Evolutionary conservation across 352 stramenopile genomes (phyloP).

Genomic region (Globisporangium rhizosaccharum): DNA sequence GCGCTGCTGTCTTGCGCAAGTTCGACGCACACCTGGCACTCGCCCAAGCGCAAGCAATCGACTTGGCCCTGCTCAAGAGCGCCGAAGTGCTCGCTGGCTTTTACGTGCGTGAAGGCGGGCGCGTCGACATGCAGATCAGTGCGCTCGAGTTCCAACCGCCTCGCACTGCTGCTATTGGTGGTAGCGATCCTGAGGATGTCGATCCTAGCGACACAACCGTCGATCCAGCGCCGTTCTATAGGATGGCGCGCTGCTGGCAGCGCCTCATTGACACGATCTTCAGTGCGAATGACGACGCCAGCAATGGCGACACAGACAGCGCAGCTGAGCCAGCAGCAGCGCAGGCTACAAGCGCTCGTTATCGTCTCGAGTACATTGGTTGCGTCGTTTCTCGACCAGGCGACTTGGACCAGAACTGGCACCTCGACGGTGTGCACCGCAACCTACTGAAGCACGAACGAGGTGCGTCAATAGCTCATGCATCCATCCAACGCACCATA

Average conservation of each 20-base stretch:
- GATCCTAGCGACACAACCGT: constrained; percentile 7
- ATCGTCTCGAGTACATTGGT: constrained; percentile 64
- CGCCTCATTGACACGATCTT: constrained; percentile 18
- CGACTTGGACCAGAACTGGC: constrained; percentile 71
- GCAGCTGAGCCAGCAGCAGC: background rate
- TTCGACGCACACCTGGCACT: constrained; percentile 34
- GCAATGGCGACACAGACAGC: constrained; percentile 8
- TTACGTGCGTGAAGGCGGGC: constrained; percentile 63
- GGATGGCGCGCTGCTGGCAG: constrained; percentile 31
- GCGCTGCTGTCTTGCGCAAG: constrained; percentile 24
- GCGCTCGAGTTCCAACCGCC: constrained; percentile 9
- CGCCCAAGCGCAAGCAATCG: constrained; percentile 21
- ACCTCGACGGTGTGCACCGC: constrained; percentile 70
- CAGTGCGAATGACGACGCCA: background rate
- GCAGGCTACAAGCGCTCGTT: background rate
- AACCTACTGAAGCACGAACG: constrained; percentile 41
- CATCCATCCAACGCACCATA: background rate
- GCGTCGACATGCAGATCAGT: constrained; percentile 65
- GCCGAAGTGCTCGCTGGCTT: constrained; percentile 56
- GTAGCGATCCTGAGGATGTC: background rate
- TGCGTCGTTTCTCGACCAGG: constrained; percentile 61
- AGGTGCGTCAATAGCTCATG: constrained; percentile 19
- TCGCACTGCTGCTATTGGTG: constrained; percentile 3
- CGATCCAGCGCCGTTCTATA: constrained; percentile 22
- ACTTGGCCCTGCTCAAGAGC: constrained; percentile 32